Evolutionary conservation across 2,329 filamentous ascomycete species (phyloP).

Genomic region (Blumeria graminis): DNA sequence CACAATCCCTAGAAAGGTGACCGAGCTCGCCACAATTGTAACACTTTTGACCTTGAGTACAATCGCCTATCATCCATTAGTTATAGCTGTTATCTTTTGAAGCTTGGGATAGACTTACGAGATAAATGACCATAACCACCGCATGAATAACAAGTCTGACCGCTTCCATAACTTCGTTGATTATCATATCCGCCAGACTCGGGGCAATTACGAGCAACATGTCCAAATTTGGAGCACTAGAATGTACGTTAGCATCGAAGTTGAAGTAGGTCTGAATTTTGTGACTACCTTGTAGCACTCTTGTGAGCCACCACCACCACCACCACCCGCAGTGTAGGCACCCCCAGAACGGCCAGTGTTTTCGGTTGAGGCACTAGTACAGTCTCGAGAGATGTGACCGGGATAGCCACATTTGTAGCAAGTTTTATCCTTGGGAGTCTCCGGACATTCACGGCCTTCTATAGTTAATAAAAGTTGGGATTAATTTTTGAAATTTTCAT

Average conservation of each 20-base stretch:
- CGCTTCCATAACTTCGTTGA: conserved; percentile 18
- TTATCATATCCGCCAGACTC: conserved; percentile 28
- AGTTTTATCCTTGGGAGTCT: conserved; percentile 69
- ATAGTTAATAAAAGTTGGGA: conserved; percentile 7
- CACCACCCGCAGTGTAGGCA: not conserved
- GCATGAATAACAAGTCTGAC: conserved; percentile 94
- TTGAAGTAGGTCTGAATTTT: not conserved
- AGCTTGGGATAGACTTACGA: conserved; percentile 26
- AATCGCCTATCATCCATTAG: conserved; percentile 37
- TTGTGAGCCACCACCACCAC: conserved; percentile 23
- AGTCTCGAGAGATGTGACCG: conserved; percentile 78
- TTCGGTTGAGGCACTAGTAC: conserved; percentile 14
- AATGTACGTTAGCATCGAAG: conserved; percentile 2
- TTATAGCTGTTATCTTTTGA: not conserved
- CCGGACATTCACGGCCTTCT: conserved; percentile 67
- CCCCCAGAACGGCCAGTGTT: conserved; percentile 12
- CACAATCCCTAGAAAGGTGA: conserved; percentile 60
- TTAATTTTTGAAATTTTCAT: conserved; percentile 17
- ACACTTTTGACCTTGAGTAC: conserved; percentile 97
- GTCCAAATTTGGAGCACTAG: conserved; percentile 75
- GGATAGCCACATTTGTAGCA: conserved; percentile 59
- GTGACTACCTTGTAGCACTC: conserved; percentile 61
- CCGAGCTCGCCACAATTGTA: conserved; percentile 95
- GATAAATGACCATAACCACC: conserved; percentile 94
- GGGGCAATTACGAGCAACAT: conserved; percentile 83